Base-by-base conservation (phyloP, 2,329 filamentous ascomycete species). In the Arthrinium puccinioides region DNA sequence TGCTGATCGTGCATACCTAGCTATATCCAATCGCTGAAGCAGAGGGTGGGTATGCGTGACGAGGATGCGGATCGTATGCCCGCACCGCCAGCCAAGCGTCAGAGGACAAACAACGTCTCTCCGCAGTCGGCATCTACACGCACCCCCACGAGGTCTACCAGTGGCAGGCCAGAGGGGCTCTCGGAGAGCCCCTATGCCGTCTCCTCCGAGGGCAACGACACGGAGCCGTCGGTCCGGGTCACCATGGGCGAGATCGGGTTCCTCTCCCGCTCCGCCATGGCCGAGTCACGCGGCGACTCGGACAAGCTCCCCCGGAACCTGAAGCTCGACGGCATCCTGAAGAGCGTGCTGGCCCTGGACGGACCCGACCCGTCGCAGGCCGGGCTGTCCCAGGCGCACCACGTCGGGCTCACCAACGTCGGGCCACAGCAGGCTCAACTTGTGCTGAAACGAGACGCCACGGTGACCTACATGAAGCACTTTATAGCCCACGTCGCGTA, bases 241-340 rank as follows among this genome's bases (percentile, higher is more conserved):
- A n/a, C n/a, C n/a, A n/a, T n/a, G n/a, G n/a, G n/a, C 1, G 53
- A 55, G 27, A 56, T 56, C 20, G 50, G 52, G 11, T 51, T 52
- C 11, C 42, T 57, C 10, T 55, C 55, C 6, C 51, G 49, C 19
- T 56, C 47, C 38, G 54, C 55, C 11, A 55, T 57, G 50, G 54
- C 53, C 21, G 55, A 57, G 38, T 51, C 52, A 6, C 48, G 49
- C 9, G 46, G 49, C 36, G 48, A 45, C 15, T 35, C 24, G 1
- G 37, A 33, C n/a, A 37, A 40, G 2, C 46, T 48, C 13, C 47
- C 53, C 4, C 43, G 45, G 11, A 47, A 51, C 16, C 39, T 56
- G 5, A 44, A 30, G 42, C n/a, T 47, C 38, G 15, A 36, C 19
- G 27, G 29, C 14, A 29, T 45, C 16, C 28, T 45, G 11, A 8